A percentile compares a stretch with the other conserved stretches of the same genome.
phyloP scores from a whole-genome alignment of 2,329 filamentous ascomycete genomes.

The Trichoderma citrinoviride region DNA sequence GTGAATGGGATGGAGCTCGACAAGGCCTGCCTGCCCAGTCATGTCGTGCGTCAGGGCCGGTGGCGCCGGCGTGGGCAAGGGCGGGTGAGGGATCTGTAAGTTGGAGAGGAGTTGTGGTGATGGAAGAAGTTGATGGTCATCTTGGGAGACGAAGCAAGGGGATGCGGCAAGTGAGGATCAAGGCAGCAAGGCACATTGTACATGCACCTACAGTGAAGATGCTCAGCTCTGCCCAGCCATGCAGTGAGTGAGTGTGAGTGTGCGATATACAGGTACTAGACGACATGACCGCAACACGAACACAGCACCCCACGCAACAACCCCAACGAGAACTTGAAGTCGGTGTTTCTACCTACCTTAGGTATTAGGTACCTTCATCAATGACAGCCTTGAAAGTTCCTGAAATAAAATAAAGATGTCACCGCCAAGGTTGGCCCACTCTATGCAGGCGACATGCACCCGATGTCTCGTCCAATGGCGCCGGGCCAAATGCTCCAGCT shows the following conservation, averaged over 20 bases:
- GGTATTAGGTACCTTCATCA: background rate
- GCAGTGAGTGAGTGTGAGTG: background rate
- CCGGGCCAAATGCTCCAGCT: background rate
- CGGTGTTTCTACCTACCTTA: too few relatives aligned
- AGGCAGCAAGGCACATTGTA: background rate
- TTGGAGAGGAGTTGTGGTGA: background rate
- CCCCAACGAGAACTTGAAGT: too few relatives aligned
- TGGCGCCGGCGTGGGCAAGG: slow-evolving; percentile 12
- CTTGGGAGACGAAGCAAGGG: background rate
- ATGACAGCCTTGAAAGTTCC: background rate
- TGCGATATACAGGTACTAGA: too few relatives aligned
- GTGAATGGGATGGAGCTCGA: slow-evolving; percentile 26
- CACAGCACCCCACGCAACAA: too few relatives aligned
- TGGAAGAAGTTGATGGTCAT: background rate
- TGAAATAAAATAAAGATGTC: slow-evolving; percentile 11
- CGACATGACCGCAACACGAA: too few relatives aligned
- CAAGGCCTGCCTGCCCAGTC: slow-evolving; percentile 18
- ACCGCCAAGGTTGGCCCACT: background rate
- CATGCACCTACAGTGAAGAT: background rate
- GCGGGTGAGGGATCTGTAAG: background rate
- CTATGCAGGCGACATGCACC: slow-evolving; percentile 18
- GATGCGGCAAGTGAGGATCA: background rate
- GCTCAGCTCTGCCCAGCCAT: background rate
- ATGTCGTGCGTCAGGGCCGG: slow-evolving; percentile 18
- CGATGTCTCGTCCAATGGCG: slow-evolving; percentile 1